Percentiles rank a stretch among this genome's conserved stretches.
phyloP scores from a whole-genome alignment of 106 monocot genomes.

The Acorus gramineus region DNA sequence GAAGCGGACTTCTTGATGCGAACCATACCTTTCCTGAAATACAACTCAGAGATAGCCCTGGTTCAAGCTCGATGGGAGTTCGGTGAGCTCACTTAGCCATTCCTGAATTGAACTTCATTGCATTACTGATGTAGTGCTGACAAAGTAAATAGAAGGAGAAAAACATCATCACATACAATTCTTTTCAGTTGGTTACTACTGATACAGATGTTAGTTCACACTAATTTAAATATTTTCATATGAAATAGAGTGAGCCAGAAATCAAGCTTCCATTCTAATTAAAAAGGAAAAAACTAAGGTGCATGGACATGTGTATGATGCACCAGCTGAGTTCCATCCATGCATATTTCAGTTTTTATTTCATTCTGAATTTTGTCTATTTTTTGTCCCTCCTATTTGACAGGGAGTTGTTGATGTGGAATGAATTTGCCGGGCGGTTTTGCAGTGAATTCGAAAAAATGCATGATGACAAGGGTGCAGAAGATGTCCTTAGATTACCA shows the following conservation, averaged over 20 bases:
- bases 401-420: conserved; percentile 50
- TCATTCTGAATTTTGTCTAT: not conserved
- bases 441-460: conserved; percentile 15
- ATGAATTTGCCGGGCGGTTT: conserved; percentile 31
- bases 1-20: conserved; percentile 19
- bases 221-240: too few species aligned
- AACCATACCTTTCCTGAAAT: conserved; percentile 19
- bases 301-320: too few species aligned
- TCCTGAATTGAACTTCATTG: not conserved
- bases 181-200: too few species aligned
- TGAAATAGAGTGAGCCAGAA: too few species aligned
- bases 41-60: conserved; percentile 21
- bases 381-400: conserved; percentile 36
- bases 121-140: not conserved
- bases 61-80: conserved; percentile 28
- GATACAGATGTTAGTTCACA: too few species aligned
- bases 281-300: too few species aligned
- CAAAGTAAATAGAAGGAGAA: too few species aligned
- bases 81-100: not conserved
- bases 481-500: conserved; percentile 59
- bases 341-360: too few species aligned
- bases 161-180: too few species aligned
- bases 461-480: conserved; percentile 13
- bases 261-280: too few species aligned
- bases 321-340: too few species aligned